These are phyloP conservation scores for Capronia coronata DNA, from an alignment of 2,329 filamentous ascomycete genomes.

Conservation along the genomic window DNA sequence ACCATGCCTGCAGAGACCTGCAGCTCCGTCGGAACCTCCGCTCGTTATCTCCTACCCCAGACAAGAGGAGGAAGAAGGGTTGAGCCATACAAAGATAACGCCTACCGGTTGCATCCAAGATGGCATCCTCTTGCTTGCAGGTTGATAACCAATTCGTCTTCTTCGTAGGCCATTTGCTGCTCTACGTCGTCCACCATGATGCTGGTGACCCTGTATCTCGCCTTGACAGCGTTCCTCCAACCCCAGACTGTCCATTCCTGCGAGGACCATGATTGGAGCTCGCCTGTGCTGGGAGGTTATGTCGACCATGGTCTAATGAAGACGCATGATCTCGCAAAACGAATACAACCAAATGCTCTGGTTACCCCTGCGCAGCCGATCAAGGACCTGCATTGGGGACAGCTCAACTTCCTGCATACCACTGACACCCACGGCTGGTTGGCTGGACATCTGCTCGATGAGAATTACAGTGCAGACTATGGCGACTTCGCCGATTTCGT, in stretches of 20 bases:
- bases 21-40: neutral
- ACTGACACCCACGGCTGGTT: slow-evolving; percentile 96
- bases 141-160: neutral
- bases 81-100: neutral
- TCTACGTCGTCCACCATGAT: slow-evolving; percentile 3
- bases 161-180: neutral
- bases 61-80: neutral
- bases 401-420: slow-evolving; percentile 66
- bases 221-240: slow-evolving; percentile 5
- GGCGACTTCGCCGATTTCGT: slow-evolving; percentile 59
- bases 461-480: slow-evolving; percentile 71
- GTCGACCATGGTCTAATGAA: slow-evolving; percentile 25
- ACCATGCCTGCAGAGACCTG: neutral
- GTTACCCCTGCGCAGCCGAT: slow-evolving; percentile 22
- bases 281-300: slow-evolving; percentile 24
- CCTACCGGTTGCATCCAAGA: neutral
- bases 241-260: slow-evolving; percentile 10
- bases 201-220: slow-evolving; percentile 14
- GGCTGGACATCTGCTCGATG: slow-evolving; percentile 85
- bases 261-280: slow-evolving; percentile 28
- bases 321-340: slow-evolving; percentile 23
- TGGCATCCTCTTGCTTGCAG: neutral
- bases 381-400: slow-evolving; percentile 51
- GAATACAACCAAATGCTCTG: slow-evolving; percentile 24
- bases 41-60: neutral